These are phyloP conservation scores for Emmonsiellopsis sp. DNA, from an alignment of 2,329 filamentous ascomycete species.

Conservation along the genomic window DNA sequence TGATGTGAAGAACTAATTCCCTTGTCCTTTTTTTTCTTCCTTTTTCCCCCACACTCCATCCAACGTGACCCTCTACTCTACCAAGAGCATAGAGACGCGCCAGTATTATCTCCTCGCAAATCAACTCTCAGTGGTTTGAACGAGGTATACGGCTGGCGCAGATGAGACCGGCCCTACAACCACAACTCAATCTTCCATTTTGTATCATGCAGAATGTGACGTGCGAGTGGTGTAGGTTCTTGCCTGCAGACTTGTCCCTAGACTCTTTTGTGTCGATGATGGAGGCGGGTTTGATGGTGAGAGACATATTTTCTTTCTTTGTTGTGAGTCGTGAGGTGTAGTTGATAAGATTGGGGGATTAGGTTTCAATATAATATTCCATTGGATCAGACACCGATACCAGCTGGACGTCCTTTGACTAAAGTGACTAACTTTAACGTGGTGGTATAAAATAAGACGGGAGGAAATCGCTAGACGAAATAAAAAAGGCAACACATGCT, in stretches of 20 bases:
- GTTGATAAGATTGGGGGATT: too few species aligned
- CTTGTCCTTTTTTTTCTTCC: background rate
- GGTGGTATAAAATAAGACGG: too few species aligned
- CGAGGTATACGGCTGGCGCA: constrained; percentile 94
- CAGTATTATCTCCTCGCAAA: constrained; percentile 82
- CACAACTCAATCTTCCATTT: background rate
- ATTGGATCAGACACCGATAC: too few species aligned
- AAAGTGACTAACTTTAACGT: too few species aligned
- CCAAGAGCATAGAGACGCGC: constrained; percentile 39
- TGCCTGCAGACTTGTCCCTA: constrained; percentile 31
- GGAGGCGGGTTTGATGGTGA: constrained; percentile 33
- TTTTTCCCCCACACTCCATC: constrained; percentile 15
- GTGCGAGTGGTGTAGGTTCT: constrained; percentile 13
- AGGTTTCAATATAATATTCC: too few species aligned
- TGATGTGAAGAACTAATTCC: constrained; percentile 1
- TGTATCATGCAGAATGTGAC: background rate
- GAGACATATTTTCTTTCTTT: constrained; percentile 18
- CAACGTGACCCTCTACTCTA: constrained; percentile 6
- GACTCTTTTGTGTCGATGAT: constrained; percentile 17
- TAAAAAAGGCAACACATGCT: too few species aligned
- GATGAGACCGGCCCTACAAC: constrained; percentile 43
- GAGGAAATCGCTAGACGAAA: too few species aligned
- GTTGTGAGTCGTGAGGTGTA: too few species aligned
- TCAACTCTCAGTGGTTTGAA: constrained; percentile 44
- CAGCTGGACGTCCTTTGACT: background rate